Evolutionary conservation across 441 rosid genomes (phyloP).

Genomic region (Jatropha podagrica): DNA sequence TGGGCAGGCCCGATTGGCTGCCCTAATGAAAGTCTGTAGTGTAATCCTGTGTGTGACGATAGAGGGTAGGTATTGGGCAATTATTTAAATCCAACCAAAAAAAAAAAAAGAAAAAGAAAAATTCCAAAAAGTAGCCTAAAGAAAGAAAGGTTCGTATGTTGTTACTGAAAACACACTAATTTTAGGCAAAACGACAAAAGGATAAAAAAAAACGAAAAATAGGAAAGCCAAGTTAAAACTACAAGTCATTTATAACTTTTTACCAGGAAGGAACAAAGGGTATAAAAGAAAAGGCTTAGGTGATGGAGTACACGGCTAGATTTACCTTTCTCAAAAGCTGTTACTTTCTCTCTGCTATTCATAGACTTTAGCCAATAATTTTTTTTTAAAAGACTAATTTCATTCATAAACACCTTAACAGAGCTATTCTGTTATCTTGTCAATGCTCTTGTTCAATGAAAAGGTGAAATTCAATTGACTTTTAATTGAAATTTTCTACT

Average conservation of each 20-base stretch:
- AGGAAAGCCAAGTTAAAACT: background rate
- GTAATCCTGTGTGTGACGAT: too few relatives aligned
- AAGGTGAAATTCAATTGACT: too few relatives aligned
- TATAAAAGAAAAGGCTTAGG: background rate
- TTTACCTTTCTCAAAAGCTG: background rate
- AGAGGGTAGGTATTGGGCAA: too few relatives aligned
- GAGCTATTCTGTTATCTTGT: too few relatives aligned
- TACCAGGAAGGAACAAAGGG: background rate
- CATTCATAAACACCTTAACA: too few relatives aligned
- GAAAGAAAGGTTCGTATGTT: background rate
- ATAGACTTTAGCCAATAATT: too few relatives aligned
- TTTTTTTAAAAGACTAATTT: too few relatives aligned
- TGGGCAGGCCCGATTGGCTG: too few relatives aligned
- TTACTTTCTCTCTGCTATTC: background rate
- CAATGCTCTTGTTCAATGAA: too few relatives aligned
- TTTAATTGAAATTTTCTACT: too few relatives aligned
- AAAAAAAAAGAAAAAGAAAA: background rate
- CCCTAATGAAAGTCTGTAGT: too few relatives aligned
- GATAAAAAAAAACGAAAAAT: background rate
- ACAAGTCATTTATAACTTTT: background rate
- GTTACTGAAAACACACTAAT: background rate
- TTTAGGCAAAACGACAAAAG: constrained; percentile 8
- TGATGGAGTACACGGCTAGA: background rate
- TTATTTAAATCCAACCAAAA: too few relatives aligned
- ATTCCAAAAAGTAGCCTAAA: background rate